Evolutionary conservation across 495 filamentous ascomycete genomes (phyloP), one percentile per base, ranked within the genome.

Genomic region (Mytilinidion resinicola): DNA sequence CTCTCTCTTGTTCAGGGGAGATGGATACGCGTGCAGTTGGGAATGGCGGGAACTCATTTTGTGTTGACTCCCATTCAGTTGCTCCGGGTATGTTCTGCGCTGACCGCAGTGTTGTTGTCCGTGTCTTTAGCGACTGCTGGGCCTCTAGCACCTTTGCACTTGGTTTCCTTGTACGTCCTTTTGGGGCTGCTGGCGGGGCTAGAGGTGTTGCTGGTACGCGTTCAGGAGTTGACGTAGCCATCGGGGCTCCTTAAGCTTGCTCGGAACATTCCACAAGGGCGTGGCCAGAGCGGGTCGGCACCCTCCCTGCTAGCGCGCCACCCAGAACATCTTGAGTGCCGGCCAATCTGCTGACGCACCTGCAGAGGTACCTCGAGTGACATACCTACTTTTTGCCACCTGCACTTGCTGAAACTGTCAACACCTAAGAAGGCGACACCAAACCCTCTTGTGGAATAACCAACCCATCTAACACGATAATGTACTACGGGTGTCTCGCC

Each of bases 1-100:
- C 34, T 19, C 17, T 46, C 38, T n/a, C 46, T 14, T 38, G 55
- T 58, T 58, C 43, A 20, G 44, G 55, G 36, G 55, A 58, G 49
- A 51, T 39, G 55, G 55, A 42, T 38, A 9, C 34, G 19, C 44
- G 55, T 21, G 19, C 55, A 12, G 55, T 58, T 21, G 46, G 46
- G 36, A 51, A 51, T 15, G 55, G 43, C 25, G 43, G 37, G 14
- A 51, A 38, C 33, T 51, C 55, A 51, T 51, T 36, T 20, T 58
- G 55, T 41, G 46, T 21, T 20, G 33, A 35, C 33, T 50, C 43
- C 55, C 21, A 19, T 49, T n/a, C 15, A 17, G 15, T 46, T 46
- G 15, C 15, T 8, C 42, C 15, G 6, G 42, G 6, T 46, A 7
- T 17, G 42, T 17, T 46, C 42, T 17, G 42, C 42, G 42, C 15